A percentile compares a stretch with the other conserved stretches of the same genome.
Evolutionary conservation across 139 green algal genomes (phyloP).

Genomic region (Chlorella sp.): DNA sequence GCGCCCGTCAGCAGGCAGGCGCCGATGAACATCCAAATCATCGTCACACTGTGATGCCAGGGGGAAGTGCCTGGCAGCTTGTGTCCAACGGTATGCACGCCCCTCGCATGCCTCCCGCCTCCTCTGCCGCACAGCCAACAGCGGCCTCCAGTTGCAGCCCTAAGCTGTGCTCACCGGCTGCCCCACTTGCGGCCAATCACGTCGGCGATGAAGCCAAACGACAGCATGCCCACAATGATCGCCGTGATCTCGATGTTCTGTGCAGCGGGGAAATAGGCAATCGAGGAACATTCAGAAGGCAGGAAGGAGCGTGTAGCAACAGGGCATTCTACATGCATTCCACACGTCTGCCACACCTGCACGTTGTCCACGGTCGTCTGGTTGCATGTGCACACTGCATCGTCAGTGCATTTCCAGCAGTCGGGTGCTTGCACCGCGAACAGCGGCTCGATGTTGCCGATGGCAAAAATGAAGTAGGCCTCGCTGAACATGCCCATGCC

Average conservation of each 20-base stretch:
- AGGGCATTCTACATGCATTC: too few species aligned
- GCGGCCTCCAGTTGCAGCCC: neutral
- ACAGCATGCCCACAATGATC: constrained; percentile 66
- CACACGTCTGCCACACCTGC: too few species aligned
- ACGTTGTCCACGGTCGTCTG: neutral
- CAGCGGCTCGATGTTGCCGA: constrained; percentile 32
- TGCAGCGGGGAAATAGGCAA: neutral
- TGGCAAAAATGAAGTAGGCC: constrained; percentile 5
- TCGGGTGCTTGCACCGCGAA: neutral
- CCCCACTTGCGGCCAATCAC: constrained; percentile 75
- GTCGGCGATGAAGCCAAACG: constrained; percentile 64
- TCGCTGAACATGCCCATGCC: constrained; percentile 34
- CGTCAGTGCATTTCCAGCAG: constrained; percentile 5
- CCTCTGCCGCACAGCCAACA: neutral
- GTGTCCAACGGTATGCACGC: too few species aligned
- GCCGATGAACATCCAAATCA: constrained; percentile 71
- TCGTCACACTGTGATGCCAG: constrained; percentile 34
- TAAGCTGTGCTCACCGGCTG: constrained; percentile 28
- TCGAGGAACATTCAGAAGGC: too few species aligned
- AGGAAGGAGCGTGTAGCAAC: too few species aligned
- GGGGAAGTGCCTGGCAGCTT: too few species aligned
- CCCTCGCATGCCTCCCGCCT: too few species aligned
- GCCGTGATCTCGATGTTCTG: constrained; percentile 37
- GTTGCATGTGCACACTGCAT: neutral
- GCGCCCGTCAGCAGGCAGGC: constrained; percentile 64